Evolutionary conservation across 257 asterid species (phyloP).

Genomic region (Nicotiana noctiflora): DNA sequence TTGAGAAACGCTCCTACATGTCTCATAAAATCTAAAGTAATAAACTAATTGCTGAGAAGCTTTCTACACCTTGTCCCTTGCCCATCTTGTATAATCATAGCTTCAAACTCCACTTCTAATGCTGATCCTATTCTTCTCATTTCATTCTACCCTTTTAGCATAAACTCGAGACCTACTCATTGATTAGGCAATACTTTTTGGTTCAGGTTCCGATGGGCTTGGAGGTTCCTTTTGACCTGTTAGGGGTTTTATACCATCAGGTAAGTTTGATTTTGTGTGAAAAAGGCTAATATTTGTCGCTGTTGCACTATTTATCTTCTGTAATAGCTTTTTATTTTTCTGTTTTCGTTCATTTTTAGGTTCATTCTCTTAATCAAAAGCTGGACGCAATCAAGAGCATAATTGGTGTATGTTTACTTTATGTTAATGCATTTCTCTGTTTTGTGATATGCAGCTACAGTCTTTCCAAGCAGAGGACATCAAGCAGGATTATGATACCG

Average conservation of each 20-base stretch:
- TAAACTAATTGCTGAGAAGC: neutral
- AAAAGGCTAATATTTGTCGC: neutral
- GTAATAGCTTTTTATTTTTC: neutral
- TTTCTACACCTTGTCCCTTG: neutral
- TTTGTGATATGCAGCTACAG: conserved; percentile 58
- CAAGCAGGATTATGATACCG: conserved; percentile 90
- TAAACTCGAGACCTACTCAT: neutral
- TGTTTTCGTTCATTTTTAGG: neutral
- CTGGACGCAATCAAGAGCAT: neutral
- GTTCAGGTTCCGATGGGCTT: conserved; percentile 75
- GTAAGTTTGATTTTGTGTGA: conserved; percentile 28
- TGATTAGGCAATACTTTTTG: neutral
- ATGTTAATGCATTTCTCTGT: neutral
- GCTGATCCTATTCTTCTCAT: neutral
- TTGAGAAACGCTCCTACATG: conserved; percentile 74
- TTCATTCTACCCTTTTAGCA: neutral
- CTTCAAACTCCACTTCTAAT: neutral
- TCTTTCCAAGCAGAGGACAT: conserved; percentile 79
- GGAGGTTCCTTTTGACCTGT: conserved; percentile 70
- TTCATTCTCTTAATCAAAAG: neutral
- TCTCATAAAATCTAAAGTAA: conserved; percentile 77
- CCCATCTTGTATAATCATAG: neutral
- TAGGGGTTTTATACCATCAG: conserved; percentile 87
- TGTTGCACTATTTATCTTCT: neutral
- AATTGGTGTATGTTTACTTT: neutral